Base-by-base conservation (phyloP, 2,329 filamentous ascomycete species). In the Exophiala bonariae region DNA sequence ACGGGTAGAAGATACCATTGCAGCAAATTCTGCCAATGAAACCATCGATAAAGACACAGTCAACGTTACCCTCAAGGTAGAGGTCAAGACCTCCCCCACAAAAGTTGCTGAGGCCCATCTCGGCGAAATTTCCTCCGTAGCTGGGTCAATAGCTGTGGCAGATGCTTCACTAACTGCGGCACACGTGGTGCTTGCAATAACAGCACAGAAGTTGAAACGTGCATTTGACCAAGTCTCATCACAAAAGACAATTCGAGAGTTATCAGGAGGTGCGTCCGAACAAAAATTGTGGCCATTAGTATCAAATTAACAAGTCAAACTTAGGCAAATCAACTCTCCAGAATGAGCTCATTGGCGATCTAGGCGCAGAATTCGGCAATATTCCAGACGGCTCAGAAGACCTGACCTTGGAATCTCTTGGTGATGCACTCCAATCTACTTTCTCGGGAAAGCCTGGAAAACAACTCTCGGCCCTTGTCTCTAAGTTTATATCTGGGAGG, bases 311-410 rank as follows among this genome's bases (percentile, higher is more conserved):
- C 30, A 23, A 37, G 26, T 23, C 8, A 18, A 17, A 8, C 5
- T 39, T 26, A 64, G 66, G 68, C 3, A 64, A 66, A 42, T 75
- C 72, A 2, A 73, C 71, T 1, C 57, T 75, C 2, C 66, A 74
- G 45, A 75, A 74, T 44, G 71, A 75, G 47, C 62, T 74, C 42
- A 63, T 69, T 9, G 72, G 71, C 2, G 70, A 74, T 50, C 61
- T 74, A 17, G 52, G 61, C 8, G 59, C 59, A 16, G 71, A 74
- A 49, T 71, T 74, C 47, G 69, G 67, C 7, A 57, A 51, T 4
- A 50, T 70, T 2, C 70, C 72, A 4, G 69, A 73, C 31, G 61
- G 65, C 7, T 57, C 63, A 3, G 71, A 74, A 38, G 68, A 72
- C 23, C 55, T 70, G 45, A 49, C 66, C 17, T 47, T 74, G 6